These are phyloP conservation scores for Croton setiger DNA, from an alignment of 441 rosid genomes.

Conservation along the genomic window DNA sequence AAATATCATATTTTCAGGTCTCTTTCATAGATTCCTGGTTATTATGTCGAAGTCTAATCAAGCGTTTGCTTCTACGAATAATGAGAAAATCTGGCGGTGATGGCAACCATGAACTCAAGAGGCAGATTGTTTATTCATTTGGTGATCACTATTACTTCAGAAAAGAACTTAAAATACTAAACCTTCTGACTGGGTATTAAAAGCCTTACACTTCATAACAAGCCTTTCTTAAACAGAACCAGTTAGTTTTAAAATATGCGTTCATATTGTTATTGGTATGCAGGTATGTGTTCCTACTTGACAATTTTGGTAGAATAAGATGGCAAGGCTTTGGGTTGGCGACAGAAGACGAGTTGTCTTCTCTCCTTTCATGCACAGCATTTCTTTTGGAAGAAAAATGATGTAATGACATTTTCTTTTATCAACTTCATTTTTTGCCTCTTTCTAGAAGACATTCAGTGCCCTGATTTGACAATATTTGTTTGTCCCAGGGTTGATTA, in stretches of 20 bases:
- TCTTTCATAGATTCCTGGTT: constrained; percentile 76
- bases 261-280: constrained; percentile 7
- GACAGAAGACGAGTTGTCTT: constrained; percentile 62
- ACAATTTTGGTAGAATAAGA: constrained; percentile 78
- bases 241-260: constrained; percentile 12
- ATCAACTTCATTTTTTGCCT: not conserved
- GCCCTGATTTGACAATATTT: not conserved
- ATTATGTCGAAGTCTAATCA: constrained; percentile 56
- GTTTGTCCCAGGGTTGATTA: constrained; percentile 7
- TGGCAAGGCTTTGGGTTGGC: constrained; percentile 88
- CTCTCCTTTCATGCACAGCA: constrained; percentile 70
- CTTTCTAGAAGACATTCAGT: not conserved
- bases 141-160: constrained; percentile 88
- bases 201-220: constrained; percentile 12
- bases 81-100: constrained; percentile 50
- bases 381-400: constrained; percentile 59
- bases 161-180: constrained; percentile 69
- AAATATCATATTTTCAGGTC: constrained; percentile 38
- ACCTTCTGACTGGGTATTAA: constrained; percentile 95
- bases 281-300: constrained; percentile 76
- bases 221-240: constrained; percentile 1
- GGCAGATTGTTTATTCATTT: constrained; percentile 67
- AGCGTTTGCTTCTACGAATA: constrained; percentile 53
- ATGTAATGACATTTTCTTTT: constrained; percentile 22
- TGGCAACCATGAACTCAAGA: constrained; percentile 44